Evolutionary conservation across 2,329 filamentous ascomycete species (phyloP).

Genomic region (Colletotrichum agaves): DNA sequence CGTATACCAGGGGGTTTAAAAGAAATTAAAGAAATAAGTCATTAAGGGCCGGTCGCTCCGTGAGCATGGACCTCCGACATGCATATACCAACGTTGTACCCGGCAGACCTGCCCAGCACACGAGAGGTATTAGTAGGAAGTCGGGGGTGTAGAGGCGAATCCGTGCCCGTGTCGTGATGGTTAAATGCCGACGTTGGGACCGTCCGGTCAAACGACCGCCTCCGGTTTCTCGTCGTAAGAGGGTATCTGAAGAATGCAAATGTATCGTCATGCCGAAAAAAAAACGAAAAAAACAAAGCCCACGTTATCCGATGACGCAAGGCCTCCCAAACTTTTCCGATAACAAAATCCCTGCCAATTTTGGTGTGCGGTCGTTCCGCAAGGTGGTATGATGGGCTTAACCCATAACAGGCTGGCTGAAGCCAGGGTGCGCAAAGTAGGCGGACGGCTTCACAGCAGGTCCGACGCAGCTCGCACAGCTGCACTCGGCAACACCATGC

Average conservation of each 20-base stretch:
- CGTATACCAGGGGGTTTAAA: conserved; percentile 39
- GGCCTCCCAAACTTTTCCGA: conserved; percentile 38
- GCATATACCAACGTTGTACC: background rate
- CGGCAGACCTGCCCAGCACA: no score
- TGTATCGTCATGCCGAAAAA: conserved; percentile 39
- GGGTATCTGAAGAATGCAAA: conserved; percentile 41
- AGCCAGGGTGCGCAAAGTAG: conserved; percentile 61
- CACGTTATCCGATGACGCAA: conserved; percentile 33
- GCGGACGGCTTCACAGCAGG: conserved; percentile 55
- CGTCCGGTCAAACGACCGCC: conserved; percentile 35
- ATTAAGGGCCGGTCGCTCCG: conserved; percentile 33
- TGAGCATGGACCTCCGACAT: background rate
- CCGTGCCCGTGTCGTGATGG: conserved; percentile 35
- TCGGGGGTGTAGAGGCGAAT: background rate
- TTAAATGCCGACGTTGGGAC: conserved; percentile 29
- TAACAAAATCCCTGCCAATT: conserved; percentile 32
- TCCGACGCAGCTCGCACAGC: conserved; percentile 58
- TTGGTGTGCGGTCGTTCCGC: background rate
- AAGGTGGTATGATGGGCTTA: conserved; percentile 43
- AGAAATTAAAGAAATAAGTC: conserved; percentile 41
- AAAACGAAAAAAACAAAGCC: conserved; percentile 33
- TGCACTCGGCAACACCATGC: conserved; percentile 60
- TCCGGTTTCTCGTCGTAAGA: conserved; percentile 39
- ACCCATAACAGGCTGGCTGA: conserved; percentile 67
- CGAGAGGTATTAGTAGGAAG: background rate